phyloP scores from a whole-genome alignment of 2,329 filamentous ascomycete species.

The Apiospora pterosperma region DNA sequence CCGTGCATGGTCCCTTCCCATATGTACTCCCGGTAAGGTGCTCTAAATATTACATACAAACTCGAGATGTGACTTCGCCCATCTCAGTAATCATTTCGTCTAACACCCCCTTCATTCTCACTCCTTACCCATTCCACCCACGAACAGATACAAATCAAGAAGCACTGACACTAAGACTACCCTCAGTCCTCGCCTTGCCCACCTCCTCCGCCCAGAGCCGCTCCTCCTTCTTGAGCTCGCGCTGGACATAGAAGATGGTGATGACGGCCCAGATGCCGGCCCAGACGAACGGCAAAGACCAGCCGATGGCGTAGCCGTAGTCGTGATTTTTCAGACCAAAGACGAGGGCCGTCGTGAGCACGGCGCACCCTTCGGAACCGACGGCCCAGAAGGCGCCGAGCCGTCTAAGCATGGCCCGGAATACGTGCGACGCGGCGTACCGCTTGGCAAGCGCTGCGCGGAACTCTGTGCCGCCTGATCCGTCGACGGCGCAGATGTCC shows the following conservation, averaged over 20 bases:
- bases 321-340: slow-evolving; percentile 6
- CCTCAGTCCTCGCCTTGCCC: neutral
- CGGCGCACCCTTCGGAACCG: slow-evolving; percentile 16
- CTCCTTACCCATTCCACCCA: neutral
- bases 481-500: slow-evolving; percentile 50
- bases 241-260: slow-evolving; percentile 23
- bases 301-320: slow-evolving; percentile 9
- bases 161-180: neutral
- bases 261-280: slow-evolving; percentile 12
- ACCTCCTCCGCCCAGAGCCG: slow-evolving; percentile 20
- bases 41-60: neutral
- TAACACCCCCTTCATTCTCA: neutral
- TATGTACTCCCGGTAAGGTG: neutral
- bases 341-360: slow-evolving; percentile 8
- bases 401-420: slow-evolving; percentile 48
- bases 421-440: slow-evolving; percentile 49
- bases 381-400: slow-evolving; percentile 49
- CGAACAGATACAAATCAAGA: neutral
- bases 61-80: neutral
- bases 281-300: slow-evolving; percentile 12
- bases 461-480: slow-evolving; percentile 48
- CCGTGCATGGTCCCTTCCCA: neutral
- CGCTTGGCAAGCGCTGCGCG: slow-evolving; percentile 46
- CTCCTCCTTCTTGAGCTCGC: slow-evolving; percentile 20
- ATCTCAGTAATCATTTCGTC: neutral